These are phyloP conservation scores for Coemansia sp. DNA, from an alignment of 192 early-diverging fungal species.

Conservation along the genomic window DNA sequence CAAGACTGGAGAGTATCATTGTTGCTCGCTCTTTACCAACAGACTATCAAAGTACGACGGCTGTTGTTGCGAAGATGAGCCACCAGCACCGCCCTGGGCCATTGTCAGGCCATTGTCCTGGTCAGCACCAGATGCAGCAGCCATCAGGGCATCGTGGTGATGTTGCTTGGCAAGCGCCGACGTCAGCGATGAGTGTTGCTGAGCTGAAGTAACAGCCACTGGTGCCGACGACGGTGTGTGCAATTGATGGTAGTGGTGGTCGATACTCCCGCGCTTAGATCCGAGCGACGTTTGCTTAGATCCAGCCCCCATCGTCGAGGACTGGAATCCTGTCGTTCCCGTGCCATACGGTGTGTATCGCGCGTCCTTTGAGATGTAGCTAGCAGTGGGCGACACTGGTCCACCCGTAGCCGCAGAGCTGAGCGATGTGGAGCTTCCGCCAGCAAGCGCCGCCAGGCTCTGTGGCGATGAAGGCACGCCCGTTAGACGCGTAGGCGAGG, in stretches of 20 bases:
- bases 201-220: slow-evolving; percentile 4
- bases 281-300: slow-evolving; percentile 14
- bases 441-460: slow-evolving; percentile 9
- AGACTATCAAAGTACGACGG: slow-evolving; percentile 53
- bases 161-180: slow-evolving; percentile 22
- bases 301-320: slow-evolving; percentile 8
- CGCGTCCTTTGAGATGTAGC: slow-evolving; percentile 39
- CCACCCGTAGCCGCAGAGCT: slow-evolving; percentile 13
- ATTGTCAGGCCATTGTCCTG: slow-evolving; percentile 24
- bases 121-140: slow-evolving; percentile 13
- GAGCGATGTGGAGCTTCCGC: slow-evolving; percentile 19
- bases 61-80: slow-evolving; percentile 31
- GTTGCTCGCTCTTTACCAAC: slow-evolving; percentile 48
- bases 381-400: slow-evolving; percentile 33
- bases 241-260: slow-evolving; percentile 47
- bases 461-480: slow-evolving; percentile 47
- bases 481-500: slow-evolving; percentile 31
- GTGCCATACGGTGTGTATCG: slow-evolving; percentile 44
- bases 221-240: slow-evolving; percentile 23
- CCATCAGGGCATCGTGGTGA: neutral
- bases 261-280: slow-evolving; percentile 52
- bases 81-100: slow-evolving; percentile 7
- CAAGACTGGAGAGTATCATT: slow-evolving; percentile 1
- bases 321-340: slow-evolving; percentile 22
- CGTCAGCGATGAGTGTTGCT: slow-evolving; percentile 32